A percentile compares a stretch with the other conserved stretches of the same genome.
Conservation (phyloP, 176 grass and related monocot species). For the Zoysia pacifica region DNA sequence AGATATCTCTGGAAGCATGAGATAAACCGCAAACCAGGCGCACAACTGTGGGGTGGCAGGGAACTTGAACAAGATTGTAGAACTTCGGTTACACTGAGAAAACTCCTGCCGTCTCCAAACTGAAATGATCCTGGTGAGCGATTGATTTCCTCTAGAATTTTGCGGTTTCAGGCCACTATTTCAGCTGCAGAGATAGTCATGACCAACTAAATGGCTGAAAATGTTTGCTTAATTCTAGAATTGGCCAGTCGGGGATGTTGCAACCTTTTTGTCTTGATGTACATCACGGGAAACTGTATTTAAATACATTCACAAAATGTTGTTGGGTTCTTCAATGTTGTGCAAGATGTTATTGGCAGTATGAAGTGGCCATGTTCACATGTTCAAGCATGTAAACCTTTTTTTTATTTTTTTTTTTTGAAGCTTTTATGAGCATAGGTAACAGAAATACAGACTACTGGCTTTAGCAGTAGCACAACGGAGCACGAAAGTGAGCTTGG, state of each 20-base stretch:
- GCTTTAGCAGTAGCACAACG: too few relatives aligned
- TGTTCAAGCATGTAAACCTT: not conserved
- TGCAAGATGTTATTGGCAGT: not conserved
- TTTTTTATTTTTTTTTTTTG: too few relatives aligned
- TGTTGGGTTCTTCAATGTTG: not conserved
- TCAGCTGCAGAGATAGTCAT: not conserved
- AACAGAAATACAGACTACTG: not conserved
- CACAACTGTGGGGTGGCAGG: conserved; percentile 13
- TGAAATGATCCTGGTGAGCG: conserved; percentile 7
- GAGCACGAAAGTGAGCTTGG: too few relatives aligned
- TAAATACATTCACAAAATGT: not conserved
- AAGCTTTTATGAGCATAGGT: too few relatives aligned
- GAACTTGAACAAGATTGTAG: conserved; percentile 28
- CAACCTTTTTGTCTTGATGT: not conserved
- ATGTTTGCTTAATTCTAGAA: not conserved
- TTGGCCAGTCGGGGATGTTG: not conserved
- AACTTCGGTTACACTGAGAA: conserved; percentile 28
- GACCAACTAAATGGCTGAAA: not conserved
- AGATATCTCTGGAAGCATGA: conserved; percentile 83
- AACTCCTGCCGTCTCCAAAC: conserved; percentile 14
- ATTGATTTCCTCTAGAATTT: not conserved
- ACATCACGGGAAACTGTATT: not conserved
- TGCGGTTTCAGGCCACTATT: not conserved
- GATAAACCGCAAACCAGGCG: conserved; percentile 70
- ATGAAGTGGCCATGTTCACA: not conserved